Conservation (phyloP, 2,329 filamentous ascomycete species). For the Tolypocladium album region DNA sequence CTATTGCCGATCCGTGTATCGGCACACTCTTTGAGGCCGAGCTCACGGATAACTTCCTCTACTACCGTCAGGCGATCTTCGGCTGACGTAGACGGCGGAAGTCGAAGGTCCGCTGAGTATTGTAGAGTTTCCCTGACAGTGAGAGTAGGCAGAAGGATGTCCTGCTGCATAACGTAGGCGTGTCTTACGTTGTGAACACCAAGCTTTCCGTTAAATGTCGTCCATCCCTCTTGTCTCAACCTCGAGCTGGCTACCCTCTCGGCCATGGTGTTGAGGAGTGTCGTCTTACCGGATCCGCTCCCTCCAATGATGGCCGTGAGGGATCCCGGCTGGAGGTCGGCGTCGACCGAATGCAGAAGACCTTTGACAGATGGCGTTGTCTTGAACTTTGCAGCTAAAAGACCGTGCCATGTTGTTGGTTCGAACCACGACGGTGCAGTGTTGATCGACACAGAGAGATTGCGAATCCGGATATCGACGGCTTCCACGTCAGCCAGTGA, state of each 20-base stretch:
- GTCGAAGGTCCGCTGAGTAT: slow-evolving; percentile 61
- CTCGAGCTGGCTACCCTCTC: slow-evolving; percentile 51
- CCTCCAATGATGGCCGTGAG: slow-evolving; percentile 68
- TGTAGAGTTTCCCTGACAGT: slow-evolving; percentile 66
- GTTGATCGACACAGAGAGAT: slow-evolving; percentile 45
- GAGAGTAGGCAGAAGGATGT: slow-evolving; percentile 60
- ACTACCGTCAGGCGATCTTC: slow-evolving; percentile 53
- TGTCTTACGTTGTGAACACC: slow-evolving; percentile 45
- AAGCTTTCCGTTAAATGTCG: slow-evolving; percentile 49
- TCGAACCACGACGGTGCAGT: slow-evolving; percentile 43
- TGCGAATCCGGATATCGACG: slow-evolving; percentile 41
- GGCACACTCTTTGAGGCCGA: slow-evolving; percentile 68
- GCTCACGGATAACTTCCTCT: slow-evolving; percentile 65
- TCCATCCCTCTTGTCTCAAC: slow-evolving; percentile 40
- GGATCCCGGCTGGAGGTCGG: slow-evolving; percentile 52
- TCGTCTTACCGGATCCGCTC: slow-evolving; percentile 64
- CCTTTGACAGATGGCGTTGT: slow-evolving; percentile 30
- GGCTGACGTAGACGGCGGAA: slow-evolving; percentile 50
- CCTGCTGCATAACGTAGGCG: slow-evolving; percentile 68
- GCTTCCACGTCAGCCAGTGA: slow-evolving; percentile 43
- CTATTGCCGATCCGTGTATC: slow-evolving; percentile 63
- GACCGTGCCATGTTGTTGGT: slow-evolving; percentile 32
- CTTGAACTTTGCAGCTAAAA: slow-evolving; percentile 25
- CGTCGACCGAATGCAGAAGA: slow-evolving; percentile 53
- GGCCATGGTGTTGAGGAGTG: slow-evolving; percentile 59